Evolutionary conservation across 768 basidiomycete genomes (phyloP).

Genomic region (Kwoniella shandongensis): DNA sequence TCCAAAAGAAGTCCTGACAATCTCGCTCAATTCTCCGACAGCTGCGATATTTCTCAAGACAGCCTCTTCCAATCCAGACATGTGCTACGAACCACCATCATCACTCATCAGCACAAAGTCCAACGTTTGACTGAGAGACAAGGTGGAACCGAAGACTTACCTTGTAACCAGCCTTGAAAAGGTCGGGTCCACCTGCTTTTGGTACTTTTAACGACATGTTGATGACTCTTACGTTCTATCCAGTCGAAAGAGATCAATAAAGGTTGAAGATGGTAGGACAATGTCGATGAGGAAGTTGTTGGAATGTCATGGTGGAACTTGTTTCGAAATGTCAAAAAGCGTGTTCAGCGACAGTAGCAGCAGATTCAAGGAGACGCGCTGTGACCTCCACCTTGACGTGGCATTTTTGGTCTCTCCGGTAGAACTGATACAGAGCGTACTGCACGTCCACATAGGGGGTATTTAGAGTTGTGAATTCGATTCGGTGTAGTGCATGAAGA

Average conservation of each 20-base stretch:
- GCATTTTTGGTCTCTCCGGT: slow-evolving; percentile 2
- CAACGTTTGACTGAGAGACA: no score
- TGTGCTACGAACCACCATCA: slow-evolving; percentile 56
- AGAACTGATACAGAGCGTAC: no score
- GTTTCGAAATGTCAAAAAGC: slow-evolving; percentile 11
- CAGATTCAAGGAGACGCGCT: slow-evolving; percentile 13
- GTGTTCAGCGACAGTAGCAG: not conserved
- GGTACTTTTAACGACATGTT: slow-evolving; percentile 92
- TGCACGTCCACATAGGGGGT: no score
- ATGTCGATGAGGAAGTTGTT: not conserved
- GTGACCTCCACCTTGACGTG: slow-evolving; percentile 11
- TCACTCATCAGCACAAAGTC: not conserved
- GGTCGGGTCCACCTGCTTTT: slow-evolving; percentile 73
- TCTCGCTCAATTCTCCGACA: slow-evolving; percentile 89
- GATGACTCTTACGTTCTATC: not conserved
- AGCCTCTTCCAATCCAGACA: slow-evolving; percentile 93
- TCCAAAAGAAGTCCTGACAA: slow-evolving; percentile 93
- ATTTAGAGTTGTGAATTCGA: no score
- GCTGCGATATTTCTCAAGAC: slow-evolving; percentile 94
- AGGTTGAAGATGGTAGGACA: not conserved
- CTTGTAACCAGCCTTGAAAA: slow-evolving; percentile 98
- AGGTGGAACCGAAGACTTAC: slow-evolving; percentile 54
- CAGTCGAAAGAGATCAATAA: not conserved
- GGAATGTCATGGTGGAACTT: not conserved
- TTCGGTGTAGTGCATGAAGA: no score